phyloP scores from a whole-genome alignment of 116 monocot genomes.

The Posidonia oceanica region DNA sequence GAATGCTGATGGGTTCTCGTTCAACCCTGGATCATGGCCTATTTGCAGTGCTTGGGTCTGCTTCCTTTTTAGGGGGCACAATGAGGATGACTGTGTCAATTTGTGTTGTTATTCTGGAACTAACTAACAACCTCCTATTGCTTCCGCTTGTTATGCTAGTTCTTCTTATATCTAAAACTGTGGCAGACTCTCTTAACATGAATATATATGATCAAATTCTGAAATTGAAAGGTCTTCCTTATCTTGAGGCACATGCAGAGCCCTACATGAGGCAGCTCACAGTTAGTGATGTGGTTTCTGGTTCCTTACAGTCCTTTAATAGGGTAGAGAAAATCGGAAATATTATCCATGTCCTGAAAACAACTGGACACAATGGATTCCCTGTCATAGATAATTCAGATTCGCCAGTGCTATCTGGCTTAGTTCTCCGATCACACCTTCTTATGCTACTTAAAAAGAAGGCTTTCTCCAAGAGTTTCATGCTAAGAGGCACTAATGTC shows the following conservation, averaged over 20 bases:
- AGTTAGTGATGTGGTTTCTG: conserved; percentile 64
- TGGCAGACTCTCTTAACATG: conserved; percentile 62
- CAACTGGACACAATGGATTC: conserved; percentile 79
- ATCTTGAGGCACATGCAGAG: conserved; percentile 69
- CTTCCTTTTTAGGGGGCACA: conserved; percentile 65
- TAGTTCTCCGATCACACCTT: conserved; percentile 68
- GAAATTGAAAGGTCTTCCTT: conserved; percentile 76
- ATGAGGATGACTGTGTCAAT: conserved; percentile 89
- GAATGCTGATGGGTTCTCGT: conserved; percentile 47
- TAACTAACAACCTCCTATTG: conserved; percentile 77
- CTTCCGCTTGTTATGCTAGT: conserved; percentile 94
- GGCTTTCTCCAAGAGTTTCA: conserved; percentile 21
- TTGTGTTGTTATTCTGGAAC: conserved; percentile 69
- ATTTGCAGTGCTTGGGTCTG: conserved; percentile 79
- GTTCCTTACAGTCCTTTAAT: conserved; percentile 55
- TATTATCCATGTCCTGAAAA: conserved; percentile 55
- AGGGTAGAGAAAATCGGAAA: conserved; percentile 70
- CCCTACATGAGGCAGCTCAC: conserved; percentile 89
- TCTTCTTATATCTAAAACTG: conserved; percentile 79
- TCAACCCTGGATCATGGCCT: conserved; percentile 83
- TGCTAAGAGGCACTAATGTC: neutral
- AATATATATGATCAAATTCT: conserved; percentile 78
- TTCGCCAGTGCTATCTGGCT: conserved; percentile 42
- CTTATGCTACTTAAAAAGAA: conserved; percentile 74
- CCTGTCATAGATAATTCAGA: conserved; percentile 73